Evolutionary conservation across 257 asterid genomes (phyloP), one percentile per base, ranked within the genome.

Genomic region (Scutellaria barbata): DNA sequence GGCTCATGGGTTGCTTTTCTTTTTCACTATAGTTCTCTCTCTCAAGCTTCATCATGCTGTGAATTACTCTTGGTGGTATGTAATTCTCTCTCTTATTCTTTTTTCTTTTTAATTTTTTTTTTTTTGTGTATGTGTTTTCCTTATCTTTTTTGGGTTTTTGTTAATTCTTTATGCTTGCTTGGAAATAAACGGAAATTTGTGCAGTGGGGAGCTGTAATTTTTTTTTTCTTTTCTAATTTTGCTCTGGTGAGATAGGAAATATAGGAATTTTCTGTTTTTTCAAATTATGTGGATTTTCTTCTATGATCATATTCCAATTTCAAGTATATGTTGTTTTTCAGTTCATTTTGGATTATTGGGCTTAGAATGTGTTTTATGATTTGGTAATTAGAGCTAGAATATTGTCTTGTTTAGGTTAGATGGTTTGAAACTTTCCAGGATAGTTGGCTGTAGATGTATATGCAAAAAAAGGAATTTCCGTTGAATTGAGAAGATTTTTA

Each of bases 1-100:
- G 72, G 99, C 98, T 59, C 98, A 94, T 76, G 92, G 96, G 39
- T 78, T 86, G 80, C 96, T 91, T 68, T 85, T 94, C 69, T 55
- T 78, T 51, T 91, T 91, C 84, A 91, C 99, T 50, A 69, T 89
- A 66, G 41, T 85, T 60, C 95, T 94, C 47, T 82, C 88, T 45
- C 92, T 94, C 76, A 86, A 89, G 89, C 92, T 94, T 79, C 81
- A 84, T 84, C 92, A 53, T 8, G 74, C 83, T 66, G 53, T 91
- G 65, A 75, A 75, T 59, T 77, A 63, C 59, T 81, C 96, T 73
- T 94, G 99, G 98, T 89, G 99, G 99, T 94, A 60, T 18, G 95
- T 83, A 20, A 68, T 56, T 54, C 12, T 45, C 9, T 48, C 42
- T 62, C 64, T 74, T n/a, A n/a, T 20, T 55, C 50, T 22, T 30